These are phyloP conservation scores for Salmacisia buchloeana DNA, from an alignment of 1,284 basidiomycete genomes.

Conservation along the genomic window DNA sequence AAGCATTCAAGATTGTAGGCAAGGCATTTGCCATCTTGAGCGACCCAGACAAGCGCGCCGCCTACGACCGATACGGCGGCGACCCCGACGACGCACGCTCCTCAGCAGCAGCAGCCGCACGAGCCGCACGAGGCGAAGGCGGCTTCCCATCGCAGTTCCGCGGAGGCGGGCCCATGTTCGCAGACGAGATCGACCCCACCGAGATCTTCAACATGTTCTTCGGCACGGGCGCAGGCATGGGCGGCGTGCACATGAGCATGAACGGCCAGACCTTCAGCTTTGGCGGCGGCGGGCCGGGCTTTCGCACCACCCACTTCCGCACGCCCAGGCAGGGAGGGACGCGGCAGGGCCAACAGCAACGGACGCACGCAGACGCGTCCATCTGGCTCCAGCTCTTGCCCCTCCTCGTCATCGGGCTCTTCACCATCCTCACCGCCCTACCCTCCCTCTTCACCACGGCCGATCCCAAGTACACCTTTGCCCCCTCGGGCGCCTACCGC, in stretches of 20 bases:
- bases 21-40: conserved; percentile 82
- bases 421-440: conserved; percentile 73
- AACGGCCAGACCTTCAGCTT: conserved; percentile 40
- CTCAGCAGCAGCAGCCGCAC: conserved; percentile 61
- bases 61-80: conserved; percentile 50
- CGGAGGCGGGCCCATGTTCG: conserved; percentile 52
- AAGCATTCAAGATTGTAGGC: conserved; percentile 98
- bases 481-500: conserved; percentile 47
- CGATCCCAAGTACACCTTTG: conserved; percentile 76
- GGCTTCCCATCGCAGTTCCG: conserved; percentile 17
- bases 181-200: conserved; percentile 85
- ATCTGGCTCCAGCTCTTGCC: conserved; percentile 78
- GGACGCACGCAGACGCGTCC: conserved; percentile 60
- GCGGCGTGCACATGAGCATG: conserved; percentile 24
- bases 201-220: conserved; percentile 99
- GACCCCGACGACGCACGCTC: conserved; percentile 74
- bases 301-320: conserved; percentile 35
- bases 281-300: conserved; percentile 42
- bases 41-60: conserved; percentile 35
- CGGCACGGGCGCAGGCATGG: conserved; percentile 62
- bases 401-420: conserved; percentile 54
- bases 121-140: conserved; percentile 30
- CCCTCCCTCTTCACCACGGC: conserved; percentile 66
- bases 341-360: conserved; percentile 30
- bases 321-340: not conserved